Evolutionary conservation across 1,284 basidiomycete species (phyloP).

Genomic region (Austroboletus novae-zelandiae): DNA sequence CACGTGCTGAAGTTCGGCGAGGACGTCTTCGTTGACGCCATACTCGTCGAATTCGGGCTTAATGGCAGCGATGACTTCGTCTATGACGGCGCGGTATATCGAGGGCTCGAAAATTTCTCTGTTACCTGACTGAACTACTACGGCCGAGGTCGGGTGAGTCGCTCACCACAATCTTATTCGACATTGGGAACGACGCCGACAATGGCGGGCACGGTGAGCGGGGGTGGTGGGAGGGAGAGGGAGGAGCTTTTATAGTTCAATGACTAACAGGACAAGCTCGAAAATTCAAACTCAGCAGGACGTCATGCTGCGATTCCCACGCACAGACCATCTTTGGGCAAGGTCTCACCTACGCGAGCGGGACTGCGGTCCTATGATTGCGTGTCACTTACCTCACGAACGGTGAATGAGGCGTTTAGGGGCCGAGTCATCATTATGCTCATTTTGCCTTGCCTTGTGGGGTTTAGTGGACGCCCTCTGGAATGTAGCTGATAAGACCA

Average conservation of each 20-base stretch:
- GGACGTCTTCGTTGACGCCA: slow-evolving; percentile 89
- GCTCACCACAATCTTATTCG: slow-evolving; percentile 91
- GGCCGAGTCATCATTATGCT: background rate
- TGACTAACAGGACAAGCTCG: slow-evolving; percentile 38
- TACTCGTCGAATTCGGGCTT: slow-evolving; percentile 97
- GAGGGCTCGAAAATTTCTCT: slow-evolving; percentile 70
- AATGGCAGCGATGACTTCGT: slow-evolving; percentile 89
- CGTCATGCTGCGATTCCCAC: slow-evolving; percentile 38
- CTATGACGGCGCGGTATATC: slow-evolving; percentile 93
- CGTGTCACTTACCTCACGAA: too few relatives aligned
- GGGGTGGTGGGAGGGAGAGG: slow-evolving; percentile 35
- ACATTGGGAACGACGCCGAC: slow-evolving; percentile 51
- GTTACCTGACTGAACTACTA: slow-evolving; percentile 61
- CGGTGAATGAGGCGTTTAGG: background rate
- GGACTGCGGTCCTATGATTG: too few relatives aligned
- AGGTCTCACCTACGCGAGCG: too few relatives aligned
- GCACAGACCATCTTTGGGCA: slow-evolving; percentile 42
- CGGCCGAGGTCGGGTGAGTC: slow-evolving; percentile 58
- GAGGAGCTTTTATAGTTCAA: slow-evolving; percentile 50
- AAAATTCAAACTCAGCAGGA: slow-evolving; percentile 42
- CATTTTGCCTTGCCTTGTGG: background rate
- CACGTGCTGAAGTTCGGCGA: slow-evolving; percentile 86
- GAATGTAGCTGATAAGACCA: background rate
- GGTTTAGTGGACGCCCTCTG: background rate
- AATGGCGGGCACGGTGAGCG: slow-evolving; percentile 36